Evolutionary conservation across 164 flowering plant genomes (phyloP), one percentile per base, ranked within the genome.

Genomic region (Dillenia suffruticosa): DNA sequence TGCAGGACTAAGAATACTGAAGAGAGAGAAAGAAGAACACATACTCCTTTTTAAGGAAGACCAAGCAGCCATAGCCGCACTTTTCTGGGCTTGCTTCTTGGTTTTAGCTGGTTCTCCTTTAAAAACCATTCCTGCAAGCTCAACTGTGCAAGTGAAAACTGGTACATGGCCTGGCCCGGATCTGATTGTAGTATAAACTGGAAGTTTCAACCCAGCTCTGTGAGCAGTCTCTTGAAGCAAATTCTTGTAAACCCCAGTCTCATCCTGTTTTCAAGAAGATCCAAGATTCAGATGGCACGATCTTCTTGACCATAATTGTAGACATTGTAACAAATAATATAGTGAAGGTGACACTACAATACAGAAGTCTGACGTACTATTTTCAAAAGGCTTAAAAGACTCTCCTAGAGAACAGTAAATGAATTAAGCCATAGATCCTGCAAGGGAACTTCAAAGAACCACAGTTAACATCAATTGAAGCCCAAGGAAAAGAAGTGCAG

Each of bases 201-300:
- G 74, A 44, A 70, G 70, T 47, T 66, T 66, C 17, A 66, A 26
- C 58, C 74, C 70, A 15, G 69, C 67, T 61, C 68, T 64, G 24
- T 70, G 73, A 56, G 62, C 61, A 8, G 68, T 65, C 60, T 70
- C 73, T 44, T 70, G 69, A 46, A 70, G 69, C 52, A 70, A 59
- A 44, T 65, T 70, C 69, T 70, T 70, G 61, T 70, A 70, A 46
- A 70, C 67, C 54, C 74, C 74, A 10, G 74, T 70, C 63, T 70
- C 74, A 70, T 70, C 74, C 74, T 70, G 65, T 57, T 48, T 43
- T 26, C 0, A 16, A 45, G 15, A 44, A 19, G 22, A 19, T 19
- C 22, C 22, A 1, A 19, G 22, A 19, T 19, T 19, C 22, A 19
- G 1, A 19, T 19, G 22, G 22, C 22, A 1, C 22, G 1, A 19